These are phyloP conservation scores for Globisporangium okanoganense DNA, from an alignment of 352 stramenopile genomes.

Conservation along the genomic window DNA sequence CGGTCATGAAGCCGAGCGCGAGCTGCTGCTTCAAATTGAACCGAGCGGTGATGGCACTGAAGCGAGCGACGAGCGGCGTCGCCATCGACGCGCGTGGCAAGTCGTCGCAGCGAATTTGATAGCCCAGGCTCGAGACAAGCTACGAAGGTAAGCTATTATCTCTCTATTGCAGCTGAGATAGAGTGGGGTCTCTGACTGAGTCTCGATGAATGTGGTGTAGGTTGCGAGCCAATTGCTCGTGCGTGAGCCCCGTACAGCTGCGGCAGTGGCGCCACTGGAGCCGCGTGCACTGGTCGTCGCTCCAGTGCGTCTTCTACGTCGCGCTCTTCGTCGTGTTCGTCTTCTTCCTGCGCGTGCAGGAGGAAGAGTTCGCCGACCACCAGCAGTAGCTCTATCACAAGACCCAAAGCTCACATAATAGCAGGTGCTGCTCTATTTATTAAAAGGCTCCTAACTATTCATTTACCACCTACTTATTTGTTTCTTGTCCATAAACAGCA, in stretches of 20 bases:
- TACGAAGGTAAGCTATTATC: background rate
- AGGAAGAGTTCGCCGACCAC: conserved; percentile 47
- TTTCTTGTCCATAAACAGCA: background rate
- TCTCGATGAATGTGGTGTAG: background rate
- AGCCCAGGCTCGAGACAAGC: background rate
- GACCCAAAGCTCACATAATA: background rate
- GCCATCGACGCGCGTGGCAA: background rate
- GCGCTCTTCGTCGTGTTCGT: conserved; percentile 56
- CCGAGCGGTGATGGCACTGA: background rate
- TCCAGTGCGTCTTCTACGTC: conserved; percentile 66
- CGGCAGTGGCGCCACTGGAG: conserved; percentile 50
- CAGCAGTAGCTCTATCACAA: background rate
- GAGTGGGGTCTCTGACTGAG: background rate
- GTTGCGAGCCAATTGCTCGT: background rate
- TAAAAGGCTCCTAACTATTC: background rate
- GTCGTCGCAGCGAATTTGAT: background rate
- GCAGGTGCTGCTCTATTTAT: conserved; percentile 1
- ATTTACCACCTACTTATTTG: background rate
- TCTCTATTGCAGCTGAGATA: background rate
- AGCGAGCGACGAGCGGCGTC: background rate
- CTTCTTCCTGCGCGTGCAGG: conserved; percentile 57
- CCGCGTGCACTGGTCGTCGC: conserved; percentile 43
- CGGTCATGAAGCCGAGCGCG: conserved; percentile 4
- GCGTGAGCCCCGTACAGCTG: background rate
- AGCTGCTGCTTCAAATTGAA: conserved; percentile 20